phyloP scores from a whole-genome alignment of 176 grass and related monocot species.

The Canna indica region DNA sequence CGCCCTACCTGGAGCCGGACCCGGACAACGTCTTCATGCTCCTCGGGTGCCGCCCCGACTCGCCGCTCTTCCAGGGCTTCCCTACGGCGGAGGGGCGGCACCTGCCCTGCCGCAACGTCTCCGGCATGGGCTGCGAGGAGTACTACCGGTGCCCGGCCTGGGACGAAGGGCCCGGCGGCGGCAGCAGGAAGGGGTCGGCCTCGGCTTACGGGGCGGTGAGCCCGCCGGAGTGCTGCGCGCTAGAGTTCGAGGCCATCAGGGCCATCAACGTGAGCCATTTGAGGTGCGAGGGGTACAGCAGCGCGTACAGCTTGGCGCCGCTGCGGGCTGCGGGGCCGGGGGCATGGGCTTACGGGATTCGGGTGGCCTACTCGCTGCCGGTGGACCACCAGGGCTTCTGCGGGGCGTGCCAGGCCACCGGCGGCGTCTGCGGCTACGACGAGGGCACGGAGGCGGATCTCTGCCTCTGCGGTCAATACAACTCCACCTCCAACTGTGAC shows the following conservation, averaged over 20 bases:
- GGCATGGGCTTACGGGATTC: conserved; percentile 70
- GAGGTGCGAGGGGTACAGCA: conserved; percentile 91
- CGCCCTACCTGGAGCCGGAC: conserved; percentile 52
- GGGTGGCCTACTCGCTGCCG: conserved; percentile 48
- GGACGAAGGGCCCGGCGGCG: conserved; percentile 30
- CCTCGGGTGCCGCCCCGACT: conserved; percentile 64
- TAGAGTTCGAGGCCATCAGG: conserved; percentile 52
- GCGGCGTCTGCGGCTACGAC: conserved; percentile 77
- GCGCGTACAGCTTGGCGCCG: conserved; percentile 82
- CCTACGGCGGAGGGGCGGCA: conserved; percentile 34
- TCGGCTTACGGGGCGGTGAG: conserved; percentile 34
- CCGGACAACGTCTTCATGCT: conserved; percentile 93
- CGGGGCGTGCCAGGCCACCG: conserved; percentile 70
- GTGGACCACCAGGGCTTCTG: conserved; percentile 73
- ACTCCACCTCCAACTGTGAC: conserved; percentile 90
- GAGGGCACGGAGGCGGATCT: conserved; percentile 47
- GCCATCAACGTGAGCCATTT: conserved; percentile 71
- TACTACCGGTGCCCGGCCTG: conserved; percentile 77
- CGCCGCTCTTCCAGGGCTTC: conserved; percentile 88
- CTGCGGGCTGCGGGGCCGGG: conserved; percentile 38
- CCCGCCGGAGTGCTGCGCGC: conserved; percentile 73
- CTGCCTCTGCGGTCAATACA: conserved; percentile 72
- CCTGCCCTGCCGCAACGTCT: conserved; percentile 79
- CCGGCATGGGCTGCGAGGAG: conserved; percentile 68
- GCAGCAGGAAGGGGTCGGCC: not conserved